Evolutionary conservation across 495 filamentous ascomycete genomes (phyloP).

Genomic region (Hypoxylon fuscum): DNA sequence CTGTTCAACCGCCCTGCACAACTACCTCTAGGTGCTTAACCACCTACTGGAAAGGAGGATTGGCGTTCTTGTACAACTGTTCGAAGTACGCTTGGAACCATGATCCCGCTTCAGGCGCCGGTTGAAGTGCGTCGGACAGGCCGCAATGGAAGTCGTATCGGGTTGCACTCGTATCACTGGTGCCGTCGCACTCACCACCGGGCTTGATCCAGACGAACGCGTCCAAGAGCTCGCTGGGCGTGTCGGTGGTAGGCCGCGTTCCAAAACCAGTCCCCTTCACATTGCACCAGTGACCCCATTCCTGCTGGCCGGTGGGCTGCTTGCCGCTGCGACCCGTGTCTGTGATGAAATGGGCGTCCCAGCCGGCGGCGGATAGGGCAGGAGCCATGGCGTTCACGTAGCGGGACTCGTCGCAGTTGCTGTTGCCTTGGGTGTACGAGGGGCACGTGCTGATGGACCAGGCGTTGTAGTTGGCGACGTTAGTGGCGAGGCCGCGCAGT

Average conservation of each 20-base stretch:
- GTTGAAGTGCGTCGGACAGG: conserved; percentile 52
- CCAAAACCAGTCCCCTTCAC: conserved; percentile 73
- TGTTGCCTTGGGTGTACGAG: conserved; percentile 58
- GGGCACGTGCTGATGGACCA: conserved; percentile 63
- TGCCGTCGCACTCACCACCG: conserved; percentile 79
- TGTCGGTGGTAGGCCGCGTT: conserved; percentile 66
- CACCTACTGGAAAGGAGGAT: conserved; percentile 52
- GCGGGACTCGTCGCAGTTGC: conserved; percentile 67
- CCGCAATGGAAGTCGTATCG: conserved; percentile 75
- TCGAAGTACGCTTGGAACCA: conserved; percentile 81
- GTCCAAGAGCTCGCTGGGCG: conserved; percentile 69
- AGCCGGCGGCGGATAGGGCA: conserved; percentile 64
- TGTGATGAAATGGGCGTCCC: conserved; percentile 70
- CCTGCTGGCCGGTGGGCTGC: conserved; percentile 66
- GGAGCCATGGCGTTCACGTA: conserved; percentile 73
- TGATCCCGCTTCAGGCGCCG: conserved; percentile 72
- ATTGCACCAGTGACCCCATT: conserved; percentile 85
- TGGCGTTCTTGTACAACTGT: conserved; percentile 70
- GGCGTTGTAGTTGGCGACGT: conserved; percentile 81
- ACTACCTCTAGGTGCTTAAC: no score
- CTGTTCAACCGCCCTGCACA: background rate
- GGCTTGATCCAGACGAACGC: conserved; percentile 84
- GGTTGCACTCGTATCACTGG: conserved; percentile 59
- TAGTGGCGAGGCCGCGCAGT: conserved; percentile 75
- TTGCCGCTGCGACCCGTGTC: conserved; percentile 53